Evolutionary conservation across 352 stramenopile species (phyloP).

Genomic region (Aphanomyces euteiches): DNA sequence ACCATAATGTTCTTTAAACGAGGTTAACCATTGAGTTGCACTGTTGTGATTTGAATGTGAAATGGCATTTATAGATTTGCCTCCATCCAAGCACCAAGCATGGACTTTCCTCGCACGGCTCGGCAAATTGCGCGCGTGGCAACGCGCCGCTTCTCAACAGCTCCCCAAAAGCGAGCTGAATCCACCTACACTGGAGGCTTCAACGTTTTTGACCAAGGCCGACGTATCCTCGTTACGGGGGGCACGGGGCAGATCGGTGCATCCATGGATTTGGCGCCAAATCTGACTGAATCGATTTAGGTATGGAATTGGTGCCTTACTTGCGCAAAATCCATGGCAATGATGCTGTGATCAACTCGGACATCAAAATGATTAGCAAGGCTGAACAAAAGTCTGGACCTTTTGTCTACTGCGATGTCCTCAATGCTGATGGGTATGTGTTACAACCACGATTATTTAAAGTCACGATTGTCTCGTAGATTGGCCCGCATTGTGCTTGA

Average conservation of each 20-base stretch:
- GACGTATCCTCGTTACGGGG: constrained; percentile 72
- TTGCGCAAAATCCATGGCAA: constrained; percentile 59
- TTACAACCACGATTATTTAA: neutral
- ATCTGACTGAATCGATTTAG: constrained; percentile 28
- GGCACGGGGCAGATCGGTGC: constrained; percentile 79
- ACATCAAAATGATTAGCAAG: constrained; percentile 57
- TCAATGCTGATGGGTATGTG: constrained; percentile 51
- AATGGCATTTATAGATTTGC: constrained; percentile 21
- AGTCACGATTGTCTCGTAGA: constrained; percentile 2
- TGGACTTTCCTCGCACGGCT: constrained; percentile 19
- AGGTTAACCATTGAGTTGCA: neutral
- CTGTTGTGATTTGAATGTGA: constrained; percentile 7
- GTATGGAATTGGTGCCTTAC: constrained; percentile 82
- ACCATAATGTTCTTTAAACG: too few species aligned
- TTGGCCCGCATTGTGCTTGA: constrained; percentile 83
- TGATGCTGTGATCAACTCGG: constrained; percentile 72
- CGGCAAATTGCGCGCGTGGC: neutral
- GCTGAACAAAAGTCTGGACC: constrained; percentile 46
- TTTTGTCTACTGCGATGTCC: constrained; percentile 82
- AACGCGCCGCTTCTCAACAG: constrained; percentile 16
- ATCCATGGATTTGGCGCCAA: neutral
- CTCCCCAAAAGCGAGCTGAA: constrained; percentile 32
- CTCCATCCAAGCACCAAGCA: neutral
- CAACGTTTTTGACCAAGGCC: constrained; percentile 47
- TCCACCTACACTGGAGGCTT: constrained; percentile 51